Base-by-base conservation (phyloP, 257 asterid genomes). In the Capsicum baccatum region DNA sequence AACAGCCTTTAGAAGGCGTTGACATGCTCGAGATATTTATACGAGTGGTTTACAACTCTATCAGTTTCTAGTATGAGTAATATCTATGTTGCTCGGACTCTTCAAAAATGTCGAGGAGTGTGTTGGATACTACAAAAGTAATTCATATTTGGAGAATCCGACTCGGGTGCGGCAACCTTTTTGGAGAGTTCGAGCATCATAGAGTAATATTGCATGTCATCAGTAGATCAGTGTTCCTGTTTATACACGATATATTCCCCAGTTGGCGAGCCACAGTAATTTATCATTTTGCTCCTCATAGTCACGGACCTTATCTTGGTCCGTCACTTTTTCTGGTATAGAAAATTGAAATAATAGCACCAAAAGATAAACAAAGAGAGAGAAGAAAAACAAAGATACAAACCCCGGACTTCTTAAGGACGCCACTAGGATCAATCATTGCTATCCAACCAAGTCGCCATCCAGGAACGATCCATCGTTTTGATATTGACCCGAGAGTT, bases 401-500 rank as follows among this genome's bases (percentile, higher is more conserved):
- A 52, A 95, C 98, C 95, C 96, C 96, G 8, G 89, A 90, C 76
- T 92, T 88, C 85, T 60, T 74, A 58, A 95, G 96, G 85, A 94
- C 86, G 42, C 93, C 94, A 79, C 89, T 63, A 2, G 95, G 95
- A 84, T 95, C 98, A 70, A 89, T 88, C 2, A 90, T 86, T 19
- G 90, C 96, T 14, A 95, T 86, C 98, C 98, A 95, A 17, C 98
- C 98, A 66, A 95, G 83, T 52, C 95, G 85, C 98, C 98, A 95
- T 66, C 98, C 98, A 16, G 98, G 98, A 86, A 95, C 94, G 12
- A 90, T 37, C 98, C 98, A 95, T 85, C 98, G 89, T 91, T 95
- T 95, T 37, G 97, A 95, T 85, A 95, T 86, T 0, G 98, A 92
- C 15, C 97, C 98, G 54, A 95, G 82, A 10, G 98, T 93, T 64